Percentiles rank a stretch among this genome's conserved stretches.
These are phyloP conservation scores for Pythium scleroteichum DNA, from an alignment of 352 stramenopile species.

Conservation along the genomic window DNA sequence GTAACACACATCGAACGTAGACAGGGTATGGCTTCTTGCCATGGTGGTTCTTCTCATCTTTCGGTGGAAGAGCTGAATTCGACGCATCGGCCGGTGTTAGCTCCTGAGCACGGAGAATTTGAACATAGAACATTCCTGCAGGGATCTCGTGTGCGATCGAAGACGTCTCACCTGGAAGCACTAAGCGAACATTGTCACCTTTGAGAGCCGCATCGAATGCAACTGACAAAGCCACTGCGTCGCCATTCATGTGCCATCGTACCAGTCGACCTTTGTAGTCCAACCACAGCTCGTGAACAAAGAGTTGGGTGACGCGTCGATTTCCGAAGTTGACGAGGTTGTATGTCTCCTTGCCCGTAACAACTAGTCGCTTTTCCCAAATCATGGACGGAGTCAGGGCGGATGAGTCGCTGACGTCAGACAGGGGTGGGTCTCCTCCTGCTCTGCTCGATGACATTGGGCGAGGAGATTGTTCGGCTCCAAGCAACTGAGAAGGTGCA, in stretches of 20 bases:
- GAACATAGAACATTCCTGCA: slow-evolving; percentile 78
- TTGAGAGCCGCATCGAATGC: slow-evolving; percentile 68
- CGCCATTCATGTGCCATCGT: slow-evolving; percentile 83
- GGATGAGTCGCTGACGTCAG: slow-evolving; percentile 16
- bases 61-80: slow-evolving; percentile 10
- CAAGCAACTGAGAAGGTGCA: slow-evolving; percentile 19
- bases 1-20: slow-evolving; percentile 74
- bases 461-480: slow-evolving; percentile 13
- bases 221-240: slow-evolving; percentile 77
- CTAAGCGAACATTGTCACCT: slow-evolving; percentile 77
- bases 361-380: slow-evolving; percentile 74
- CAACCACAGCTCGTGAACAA: slow-evolving; percentile 84
- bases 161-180: slow-evolving; percentile 72
- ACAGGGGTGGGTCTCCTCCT: neutral
- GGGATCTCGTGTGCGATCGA: slow-evolving; percentile 77
- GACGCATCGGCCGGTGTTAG: slow-evolving; percentile 43
- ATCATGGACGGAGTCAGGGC: slow-evolving; percentile 48
- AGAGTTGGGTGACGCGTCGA: slow-evolving; percentile 75
- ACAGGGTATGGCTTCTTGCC: slow-evolving; percentile 58
- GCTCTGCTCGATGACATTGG: neutral
- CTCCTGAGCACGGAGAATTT: slow-evolving; percentile 74
- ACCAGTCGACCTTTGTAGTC: slow-evolving; percentile 84
- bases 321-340: slow-evolving; percentile 58
- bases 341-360: slow-evolving; percentile 86
- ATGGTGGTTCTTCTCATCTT: slow-evolving; percentile 16